Evolutionary conservation across 768 basidiomycete species (phyloP), one percentile per base, ranked within the genome.

Genomic region (Tylopilus balloui): DNA sequence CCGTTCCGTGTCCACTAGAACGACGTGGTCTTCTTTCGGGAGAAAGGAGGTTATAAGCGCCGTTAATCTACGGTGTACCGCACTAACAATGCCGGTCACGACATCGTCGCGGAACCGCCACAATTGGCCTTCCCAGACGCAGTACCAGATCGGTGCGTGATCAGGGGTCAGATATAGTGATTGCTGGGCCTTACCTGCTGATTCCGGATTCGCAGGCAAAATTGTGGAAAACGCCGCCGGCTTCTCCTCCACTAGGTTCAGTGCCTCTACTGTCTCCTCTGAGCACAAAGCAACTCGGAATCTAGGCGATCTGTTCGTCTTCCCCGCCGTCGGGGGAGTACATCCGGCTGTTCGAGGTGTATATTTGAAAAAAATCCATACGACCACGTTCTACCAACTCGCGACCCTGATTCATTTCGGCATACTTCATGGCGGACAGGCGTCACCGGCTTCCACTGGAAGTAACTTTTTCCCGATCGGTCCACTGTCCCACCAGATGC

Each of bases 351-450:
- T 6, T 24, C 17, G 20, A 25, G 40, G 21, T 35, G 28, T n/a
- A 34, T 38, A 46, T 50, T 51, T 52, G 39, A 37, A 48, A 49
- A 44, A 39, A 28, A n/a, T 9, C n/a, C 20, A 32, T 25, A 44
- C 38, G 43, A 34, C 23, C 42, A 37, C 7, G 44, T 50, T 50
- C 41, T 50, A 19, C 50, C 50, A 29, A 38, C 37, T 8, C 17
- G n/a, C 51, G 55, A 42, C 61, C 63, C 62, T 66, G 61, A 50
- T 58, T 66, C 64, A 64, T 64, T 64, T 64, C 63, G 63, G 63
- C 52, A 49, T 50, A 6, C 46, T 48, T 52, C 19, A 47, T 44
- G 6, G 54, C 57, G 57, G 60, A 49, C 42, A 40, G 32, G 47
- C 37, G 42, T 45, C 50, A 9, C 28, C 11, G 2, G 23, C 32